Conservation (phyloP, 31 red algal genomes). For the Odonthalia washingtoniensis region DNA sequence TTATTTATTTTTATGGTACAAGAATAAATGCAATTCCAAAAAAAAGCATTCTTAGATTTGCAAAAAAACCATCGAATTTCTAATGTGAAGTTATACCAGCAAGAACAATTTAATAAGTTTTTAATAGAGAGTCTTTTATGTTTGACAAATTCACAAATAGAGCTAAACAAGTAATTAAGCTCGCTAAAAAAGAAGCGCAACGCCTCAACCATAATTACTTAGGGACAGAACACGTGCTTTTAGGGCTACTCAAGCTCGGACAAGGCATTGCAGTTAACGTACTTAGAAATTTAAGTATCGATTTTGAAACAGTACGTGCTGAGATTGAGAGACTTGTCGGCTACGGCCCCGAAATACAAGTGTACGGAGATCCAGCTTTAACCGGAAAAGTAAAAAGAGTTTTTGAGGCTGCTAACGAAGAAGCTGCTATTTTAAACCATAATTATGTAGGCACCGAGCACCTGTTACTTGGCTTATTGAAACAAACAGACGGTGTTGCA, state of each 20-base stretch:
- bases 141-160: conserved; percentile 10
- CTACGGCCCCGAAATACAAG: too few relatives aligned
- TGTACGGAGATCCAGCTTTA: too few relatives aligned
- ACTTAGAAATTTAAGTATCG: too few relatives aligned
- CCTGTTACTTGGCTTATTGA: conserved; percentile 17
- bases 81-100: too few relatives aligned
- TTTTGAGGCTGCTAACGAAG: not conserved
- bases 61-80: too few relatives aligned
- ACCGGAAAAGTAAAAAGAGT: conserved; percentile 14
- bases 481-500: conserved; percentile 15
- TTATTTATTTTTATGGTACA: too few relatives aligned
- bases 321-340: too few relatives aligned
- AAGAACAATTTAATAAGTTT: too few relatives aligned
- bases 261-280: too few relatives aligned
- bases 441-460: conserved; percentile 43
- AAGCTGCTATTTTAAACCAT: conserved; percentile 5
- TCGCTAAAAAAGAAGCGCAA: not conserved
- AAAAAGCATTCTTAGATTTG: too few relatives aligned
- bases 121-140: conserved; percentile 1
- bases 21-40: too few relatives aligned
- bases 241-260: not conserved
- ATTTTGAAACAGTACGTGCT: too few relatives aligned
- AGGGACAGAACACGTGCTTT: conserved; percentile 15
- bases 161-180: conserved; percentile 13
- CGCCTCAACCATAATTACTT: not conserved